Conservation (phyloP, 495 filamentous ascomycete species). For the Penicillium simplicissimum region DNA sequence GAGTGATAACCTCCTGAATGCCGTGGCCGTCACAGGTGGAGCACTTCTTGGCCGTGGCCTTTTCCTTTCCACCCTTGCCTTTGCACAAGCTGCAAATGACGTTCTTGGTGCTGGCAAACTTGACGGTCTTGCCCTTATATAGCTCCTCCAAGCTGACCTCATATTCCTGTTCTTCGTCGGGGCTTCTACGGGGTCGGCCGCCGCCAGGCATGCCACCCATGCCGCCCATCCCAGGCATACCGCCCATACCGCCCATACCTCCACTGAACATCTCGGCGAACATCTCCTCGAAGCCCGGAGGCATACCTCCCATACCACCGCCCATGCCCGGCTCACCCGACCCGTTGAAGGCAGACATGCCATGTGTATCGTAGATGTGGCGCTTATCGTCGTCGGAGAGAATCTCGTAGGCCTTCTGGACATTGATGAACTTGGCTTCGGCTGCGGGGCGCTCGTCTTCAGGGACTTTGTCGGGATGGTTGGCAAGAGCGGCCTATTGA, state of each 20-base stretch:
- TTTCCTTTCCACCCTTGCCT: slow-evolving; percentile 87
- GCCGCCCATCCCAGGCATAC: slow-evolving; percentile 22
- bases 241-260: slow-evolving; percentile 54
- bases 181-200: slow-evolving; percentile 66
- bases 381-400: slow-evolving; percentile 95
- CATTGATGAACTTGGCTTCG: slow-evolving; percentile 85
- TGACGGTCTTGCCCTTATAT: slow-evolving; percentile 97
- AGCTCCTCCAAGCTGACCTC: slow-evolving; percentile 88
- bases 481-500: slow-evolving; percentile 75
- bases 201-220: slow-evolving; percentile 50
- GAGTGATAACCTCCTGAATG: slow-evolving; percentile 66
- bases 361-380: slow-evolving; percentile 85
- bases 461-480: slow-evolving; percentile 94
- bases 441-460: slow-evolving; percentile 80
- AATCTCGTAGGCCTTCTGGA: slow-evolving; percentile 95
- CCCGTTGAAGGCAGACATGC: slow-evolving; percentile 90
- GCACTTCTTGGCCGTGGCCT: slow-evolving; percentile 83
- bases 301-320: slow-evolving; percentile 68
- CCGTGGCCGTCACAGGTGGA: slow-evolving; percentile 79
- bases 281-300: slow-evolving; percentile 92
- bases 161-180: slow-evolving; percentile 86
- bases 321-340: slow-evolving; percentile 66
- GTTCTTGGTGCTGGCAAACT: slow-evolving; percentile 91
- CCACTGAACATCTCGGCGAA: slow-evolving; percentile 63
- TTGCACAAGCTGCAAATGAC: slow-evolving; percentile 85